phyloP scores from a whole-genome alignment of 2,329 filamentous ascomycete genomes.

The Verruconis gallopava region DNA sequence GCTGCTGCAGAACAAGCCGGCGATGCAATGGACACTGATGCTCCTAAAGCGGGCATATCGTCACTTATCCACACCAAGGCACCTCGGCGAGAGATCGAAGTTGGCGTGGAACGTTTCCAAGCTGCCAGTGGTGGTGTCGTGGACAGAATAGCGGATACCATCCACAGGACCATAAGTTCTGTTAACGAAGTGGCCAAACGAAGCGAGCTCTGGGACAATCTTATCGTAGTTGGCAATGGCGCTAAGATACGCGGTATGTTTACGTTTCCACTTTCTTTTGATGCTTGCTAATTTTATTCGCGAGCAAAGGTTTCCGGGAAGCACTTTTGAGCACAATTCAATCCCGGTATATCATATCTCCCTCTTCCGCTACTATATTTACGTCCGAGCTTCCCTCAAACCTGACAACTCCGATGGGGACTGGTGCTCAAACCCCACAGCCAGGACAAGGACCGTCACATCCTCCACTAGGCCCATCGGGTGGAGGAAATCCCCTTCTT shows the following conservation, averaged over 20 bases:
- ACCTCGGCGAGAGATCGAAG: slow-evolving; percentile 52
- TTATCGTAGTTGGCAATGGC: slow-evolving; percentile 87
- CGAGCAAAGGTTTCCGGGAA: slow-evolving; percentile 66
- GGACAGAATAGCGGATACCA: slow-evolving; percentile 69
- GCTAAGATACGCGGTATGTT: slow-evolving; percentile 45
- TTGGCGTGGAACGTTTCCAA: slow-evolving; percentile 62
- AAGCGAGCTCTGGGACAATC: slow-evolving; percentile 76
- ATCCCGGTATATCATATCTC: slow-evolving; percentile 78
- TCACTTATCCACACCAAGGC: slow-evolving; percentile 22
- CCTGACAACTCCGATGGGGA: slow-evolving; percentile 79
- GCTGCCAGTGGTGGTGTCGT: slow-evolving; percentile 55
- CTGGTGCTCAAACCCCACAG: slow-evolving; percentile 82
- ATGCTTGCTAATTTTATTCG: slow-evolving; percentile 23
- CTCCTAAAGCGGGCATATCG: slow-evolving; percentile 20
- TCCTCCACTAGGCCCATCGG: slow-evolving; percentile 31
- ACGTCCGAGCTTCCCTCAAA: slow-evolving; percentile 92
- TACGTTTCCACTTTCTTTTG: slow-evolving; percentile 25
- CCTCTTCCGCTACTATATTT: slow-evolving; percentile 89
- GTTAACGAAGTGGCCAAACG: slow-evolving; percentile 78
- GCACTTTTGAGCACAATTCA: slow-evolving; percentile 70
- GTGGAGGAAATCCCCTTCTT: slow-evolving; percentile 68
- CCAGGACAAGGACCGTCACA: slow-evolving; percentile 33
- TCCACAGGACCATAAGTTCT: slow-evolving; percentile 70
- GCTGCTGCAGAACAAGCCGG: slow-evolving; percentile 20
- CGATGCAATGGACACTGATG: slow-evolving; percentile 16